Conservation (phyloP, 176 grass and related monocot species). For the Carex myosuroides region DNA sequence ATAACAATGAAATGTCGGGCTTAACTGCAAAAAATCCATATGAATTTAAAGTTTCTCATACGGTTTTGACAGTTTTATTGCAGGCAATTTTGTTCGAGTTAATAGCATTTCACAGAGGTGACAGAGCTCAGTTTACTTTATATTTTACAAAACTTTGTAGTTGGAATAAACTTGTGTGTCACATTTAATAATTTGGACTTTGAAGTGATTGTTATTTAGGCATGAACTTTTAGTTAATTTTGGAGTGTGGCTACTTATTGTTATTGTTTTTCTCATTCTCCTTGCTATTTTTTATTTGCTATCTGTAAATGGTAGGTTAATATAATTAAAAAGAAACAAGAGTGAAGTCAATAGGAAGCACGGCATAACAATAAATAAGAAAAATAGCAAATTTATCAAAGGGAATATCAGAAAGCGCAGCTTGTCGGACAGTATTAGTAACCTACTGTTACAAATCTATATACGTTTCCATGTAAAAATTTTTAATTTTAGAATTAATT, state of each 20-base stretch:
- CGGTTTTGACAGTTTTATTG: background rate
- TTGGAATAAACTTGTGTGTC: background rate
- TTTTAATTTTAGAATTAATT: too few relatives aligned
- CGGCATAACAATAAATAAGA: too few relatives aligned
- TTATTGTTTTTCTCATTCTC: background rate
- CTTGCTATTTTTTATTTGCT: background rate
- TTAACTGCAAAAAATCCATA: background rate
- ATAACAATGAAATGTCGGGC: background rate
- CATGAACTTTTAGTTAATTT: background rate
- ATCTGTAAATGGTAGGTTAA: background rate
- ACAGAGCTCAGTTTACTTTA: background rate
- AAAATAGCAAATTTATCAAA: too few relatives aligned
- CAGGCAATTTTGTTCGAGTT: constrained; percentile 20
- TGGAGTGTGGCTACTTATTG: background rate
- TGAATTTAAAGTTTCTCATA: background rate
- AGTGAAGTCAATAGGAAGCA: too few relatives aligned
- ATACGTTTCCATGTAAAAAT: too few relatives aligned
- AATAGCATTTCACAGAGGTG: background rate
- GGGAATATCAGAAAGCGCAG: background rate
- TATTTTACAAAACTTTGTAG: constrained; percentile 1
- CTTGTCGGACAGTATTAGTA: background rate
- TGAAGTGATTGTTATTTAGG: background rate
- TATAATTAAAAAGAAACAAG: too few relatives aligned
- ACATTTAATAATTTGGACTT: background rate
- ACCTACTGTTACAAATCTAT: background rate